Percentiles rank a stretch among this genome's conserved stretches.
These are phyloP conservation scores for Oxytropis ochrocephala DNA, from an alignment of 306 rosid genomes.

Conservation along the genomic window DNA sequence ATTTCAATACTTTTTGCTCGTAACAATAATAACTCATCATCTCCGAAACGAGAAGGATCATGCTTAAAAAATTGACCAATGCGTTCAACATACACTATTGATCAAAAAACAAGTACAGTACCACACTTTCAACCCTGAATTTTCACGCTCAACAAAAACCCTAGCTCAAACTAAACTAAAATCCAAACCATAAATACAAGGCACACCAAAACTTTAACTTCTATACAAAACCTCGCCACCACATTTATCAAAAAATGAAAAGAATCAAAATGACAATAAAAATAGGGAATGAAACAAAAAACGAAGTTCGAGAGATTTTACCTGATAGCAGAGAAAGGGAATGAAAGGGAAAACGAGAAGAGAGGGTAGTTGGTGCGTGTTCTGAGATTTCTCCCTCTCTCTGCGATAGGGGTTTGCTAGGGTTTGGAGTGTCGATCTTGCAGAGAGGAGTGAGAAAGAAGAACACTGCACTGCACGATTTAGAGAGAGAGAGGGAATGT, in stretches of 20 bases:
- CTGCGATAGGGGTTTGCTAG: conserved; percentile 48
- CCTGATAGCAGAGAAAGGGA: conserved; percentile 30
- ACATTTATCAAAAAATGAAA: not conserved
- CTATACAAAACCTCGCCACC: not conserved
- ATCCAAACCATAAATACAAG: not conserved
- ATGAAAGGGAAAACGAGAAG: conserved; percentile 20
- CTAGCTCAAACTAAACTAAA: not conserved
- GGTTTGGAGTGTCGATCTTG: conserved; percentile 43
- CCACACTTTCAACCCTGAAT: not conserved
- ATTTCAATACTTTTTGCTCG: not conserved
- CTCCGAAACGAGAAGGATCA: not conserved
- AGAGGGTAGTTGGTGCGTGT: conserved; percentile 20
- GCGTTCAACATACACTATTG: not conserved
- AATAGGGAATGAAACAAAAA: not conserved
- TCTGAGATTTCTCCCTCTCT: conserved; percentile 27
- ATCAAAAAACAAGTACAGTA: not conserved
- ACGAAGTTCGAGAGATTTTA: not conserved
- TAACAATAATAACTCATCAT: not conserved
- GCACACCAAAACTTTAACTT: not conserved
- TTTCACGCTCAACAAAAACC: not conserved
- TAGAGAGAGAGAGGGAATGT: not conserved
- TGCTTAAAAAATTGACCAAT: not conserved
- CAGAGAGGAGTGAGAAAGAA: conserved; percentile 36
- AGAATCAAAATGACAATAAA: not conserved
- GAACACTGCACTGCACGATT: not conserved